Base-by-base conservation (phyloP, 2,329 filamentous ascomycete genomes). In the Dactylellina sp. region DNA sequence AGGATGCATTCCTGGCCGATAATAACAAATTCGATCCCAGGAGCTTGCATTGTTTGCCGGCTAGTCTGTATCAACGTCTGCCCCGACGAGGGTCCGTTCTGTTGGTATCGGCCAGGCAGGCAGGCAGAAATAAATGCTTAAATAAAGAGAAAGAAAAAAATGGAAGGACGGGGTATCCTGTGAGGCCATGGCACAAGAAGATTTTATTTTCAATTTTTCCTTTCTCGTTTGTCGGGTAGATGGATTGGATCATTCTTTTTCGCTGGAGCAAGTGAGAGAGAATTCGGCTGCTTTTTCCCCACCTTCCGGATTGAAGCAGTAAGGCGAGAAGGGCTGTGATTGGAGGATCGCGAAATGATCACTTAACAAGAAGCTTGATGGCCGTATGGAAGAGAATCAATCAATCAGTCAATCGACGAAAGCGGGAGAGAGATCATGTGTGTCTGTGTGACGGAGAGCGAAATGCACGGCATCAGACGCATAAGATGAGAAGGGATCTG, bases 221-320 rank as follows among this genome's bases (percentile, higher is more conserved):
- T n/a, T 14, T 6, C 12, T 18, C 11, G 39, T 14, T 42, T 42
- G 39, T 14, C 14, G 11, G 39, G 28, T 9, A 32, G 28, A 32
- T 32, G 28, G 9, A 32, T 5, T 32, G 9, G 9, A 32, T 32
- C 28, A 5, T 9, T 32, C 28, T 32, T n/a, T n/a, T n/a, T n/a
- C n/a, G n/a, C n/a, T n/a, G n/a, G n/a, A n/a, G n/a, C n/a, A n/a
- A n/a, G n/a, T n/a, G n/a, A n/a, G n/a, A n/a, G n/a, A n/a, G n/a
- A n/a, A n/a, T n/a, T 9, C 28, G 28, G 28, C 28, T 32, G 4
- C 9, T 32, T 53, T n/a, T 71, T 59, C 65, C 65, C 65, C 65
- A 71, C 65, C 65, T 71, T 71, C 65, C 65, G 56, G 35, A 71
- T 62, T 32, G 49, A 62, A 56, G 62, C 62, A 57, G 9, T 49